A percentile compares a stretch with the other conserved stretches of the same genome.
Conservation (phyloP, 2,329 filamentous ascomycete species). For the Trichoderma aggressivum region DNA sequence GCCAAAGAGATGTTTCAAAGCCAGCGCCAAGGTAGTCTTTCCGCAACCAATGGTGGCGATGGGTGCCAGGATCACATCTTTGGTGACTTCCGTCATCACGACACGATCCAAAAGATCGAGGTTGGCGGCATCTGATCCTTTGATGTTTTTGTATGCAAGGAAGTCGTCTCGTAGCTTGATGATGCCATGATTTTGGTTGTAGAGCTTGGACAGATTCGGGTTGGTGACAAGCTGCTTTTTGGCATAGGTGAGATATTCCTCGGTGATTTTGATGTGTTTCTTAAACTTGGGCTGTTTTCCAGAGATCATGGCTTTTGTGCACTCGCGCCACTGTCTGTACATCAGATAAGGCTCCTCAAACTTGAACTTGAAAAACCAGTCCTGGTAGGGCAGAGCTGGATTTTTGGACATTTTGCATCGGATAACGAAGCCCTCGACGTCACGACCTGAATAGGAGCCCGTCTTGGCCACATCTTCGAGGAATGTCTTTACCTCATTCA, state of each 20-base stretch:
- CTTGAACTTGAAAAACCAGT: conserved; percentile 99
- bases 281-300: conserved; percentile 72
- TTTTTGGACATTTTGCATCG: conserved; percentile 71
- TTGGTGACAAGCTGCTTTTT: conserved; percentile 68
- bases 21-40: conserved; percentile 88
- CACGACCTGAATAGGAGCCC: conserved; percentile 82
- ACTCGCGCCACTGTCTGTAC: conserved; percentile 98
- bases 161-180: conserved; percentile 89
- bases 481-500: conserved; percentile 72
- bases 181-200: conserved; percentile 89
- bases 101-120: conserved; percentile 55
- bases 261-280: conserved; percentile 86
- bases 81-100: conserved; percentile 52
- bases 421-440: conserved; percentile 96
- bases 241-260: conserved; percentile 84
- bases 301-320: conserved; percentile 82
- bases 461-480: conserved; percentile 83
- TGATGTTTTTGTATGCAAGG: conserved; percentile 75
- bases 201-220: conserved; percentile 64
- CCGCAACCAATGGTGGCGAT: conserved; percentile 94
- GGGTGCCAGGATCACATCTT: conserved; percentile 78
- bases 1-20: conserved; percentile 74
- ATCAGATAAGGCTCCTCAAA: conserved; percentile 98
- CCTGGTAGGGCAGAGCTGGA: conserved; percentile 57
- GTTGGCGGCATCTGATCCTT: conserved; percentile 83